Conservation (phyloP, 805 yeast species). For the Metschnikowia vanudenii region DNA sequence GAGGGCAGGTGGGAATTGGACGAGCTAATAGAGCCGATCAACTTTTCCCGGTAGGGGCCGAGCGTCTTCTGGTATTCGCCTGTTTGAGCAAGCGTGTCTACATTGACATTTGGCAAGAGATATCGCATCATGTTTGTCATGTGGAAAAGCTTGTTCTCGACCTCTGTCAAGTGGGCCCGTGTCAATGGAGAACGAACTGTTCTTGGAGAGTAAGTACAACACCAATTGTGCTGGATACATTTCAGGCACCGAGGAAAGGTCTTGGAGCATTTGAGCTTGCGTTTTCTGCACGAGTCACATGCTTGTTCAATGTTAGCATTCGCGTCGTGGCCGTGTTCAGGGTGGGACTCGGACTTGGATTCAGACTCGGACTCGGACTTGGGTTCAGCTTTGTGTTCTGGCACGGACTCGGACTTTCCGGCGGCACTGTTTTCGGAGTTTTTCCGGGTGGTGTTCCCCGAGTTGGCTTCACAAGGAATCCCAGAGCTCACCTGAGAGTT, state of each 20-base stretch:
- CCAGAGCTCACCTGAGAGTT: no score
- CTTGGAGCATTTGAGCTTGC: slow-evolving; percentile 80
- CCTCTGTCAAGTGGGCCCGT: slow-evolving; percentile 73
- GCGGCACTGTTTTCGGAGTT: background rate
- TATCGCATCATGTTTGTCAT: slow-evolving; percentile 32
- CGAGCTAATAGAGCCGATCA: slow-evolving; percentile 2
- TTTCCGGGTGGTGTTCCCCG: background rate
- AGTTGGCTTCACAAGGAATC: no score
- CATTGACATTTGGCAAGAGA: slow-evolving; percentile 30
- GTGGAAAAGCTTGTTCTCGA: slow-evolving; percentile 49
- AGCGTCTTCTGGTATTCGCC: slow-evolving; percentile 19
- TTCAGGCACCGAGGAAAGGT: slow-evolving; percentile 74
- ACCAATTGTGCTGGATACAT: slow-evolving; percentile 70
- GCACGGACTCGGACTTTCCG: no score
- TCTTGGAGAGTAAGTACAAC: slow-evolving; percentile 76
- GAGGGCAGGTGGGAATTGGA: slow-evolving; percentile 26
- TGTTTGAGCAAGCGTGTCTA: slow-evolving; percentile 20
- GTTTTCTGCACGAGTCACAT: slow-evolving; percentile 80
- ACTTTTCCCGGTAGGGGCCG: slow-evolving; percentile 13
- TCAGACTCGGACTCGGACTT: background rate
- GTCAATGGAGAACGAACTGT: slow-evolving; percentile 79
- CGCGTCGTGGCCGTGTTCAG: background rate
- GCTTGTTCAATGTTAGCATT: slow-evolving; percentile 48
- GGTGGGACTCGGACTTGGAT: background rate
- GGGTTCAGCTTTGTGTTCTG: background rate